Base-by-base conservation (phyloP, 208 protist genomes). In the Leishmania turanica region DNA sequence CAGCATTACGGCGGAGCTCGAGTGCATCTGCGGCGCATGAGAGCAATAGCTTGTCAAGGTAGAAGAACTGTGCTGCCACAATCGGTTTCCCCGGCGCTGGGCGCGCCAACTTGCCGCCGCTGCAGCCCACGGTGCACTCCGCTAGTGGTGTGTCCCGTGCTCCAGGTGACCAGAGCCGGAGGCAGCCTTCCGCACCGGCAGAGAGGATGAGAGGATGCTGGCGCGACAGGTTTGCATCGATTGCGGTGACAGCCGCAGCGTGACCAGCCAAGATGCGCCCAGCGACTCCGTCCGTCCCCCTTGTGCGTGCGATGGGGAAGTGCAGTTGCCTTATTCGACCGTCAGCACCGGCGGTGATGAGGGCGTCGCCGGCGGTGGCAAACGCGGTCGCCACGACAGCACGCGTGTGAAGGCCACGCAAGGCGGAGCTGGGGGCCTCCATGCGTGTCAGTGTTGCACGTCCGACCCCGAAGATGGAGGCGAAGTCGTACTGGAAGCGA, bases 41-140 rank as follows among this genome's bases (percentile, higher is more conserved):
- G 17, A 87, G 78, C 72, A 96, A n/a, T 64, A 97, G 88, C 75
- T 91, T 92, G 68, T 97, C 95, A 0, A 90, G 68, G 81, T 96
- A 96, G 56, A 95, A 94, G 81, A 97, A 97, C 54, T 90, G 87
- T 47, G 89, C 90, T 17, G 65, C 64, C 2, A 85, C 80, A 1
- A 96, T 77, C n/a, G 92, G 78, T 21, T 47, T 81, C 3, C n/a
- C 65, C 21, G 56, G 37, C 45, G 49, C 49, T 2, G 34, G 31
- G 8, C 40, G 49, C 17, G 58, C 51, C 40, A 40, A 66, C 2
- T 31, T 24, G 21, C 11, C 24, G 5, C 53, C 6, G 24, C 78
- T 19, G 58, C 71, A 31, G 83, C 65, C 45, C n/a, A 71, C 34
- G 2, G 42, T 74, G 54, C 82, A 85, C 62, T 69, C 69, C 0